These are phyloP conservation scores for Staphylotrichum tortipilum DNA, from an alignment of 495 filamentous ascomycete genomes.

Conservation along the genomic window DNA sequence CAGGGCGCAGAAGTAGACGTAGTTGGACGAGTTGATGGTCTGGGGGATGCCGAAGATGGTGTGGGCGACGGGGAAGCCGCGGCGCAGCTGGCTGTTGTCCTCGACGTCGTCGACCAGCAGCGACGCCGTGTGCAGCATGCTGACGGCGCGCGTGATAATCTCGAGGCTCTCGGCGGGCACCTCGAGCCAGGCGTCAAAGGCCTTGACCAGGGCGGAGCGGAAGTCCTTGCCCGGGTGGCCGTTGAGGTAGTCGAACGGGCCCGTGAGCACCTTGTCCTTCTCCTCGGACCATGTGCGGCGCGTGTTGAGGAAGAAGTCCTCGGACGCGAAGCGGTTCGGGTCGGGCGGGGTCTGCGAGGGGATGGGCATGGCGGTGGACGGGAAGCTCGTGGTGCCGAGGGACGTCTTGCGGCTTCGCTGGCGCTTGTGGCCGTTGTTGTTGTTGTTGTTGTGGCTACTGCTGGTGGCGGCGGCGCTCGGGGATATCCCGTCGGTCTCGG, in stretches of 20 bases:
- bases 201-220: slow-evolving; percentile 71
- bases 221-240: slow-evolving; percentile 88
- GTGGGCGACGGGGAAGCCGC: slow-evolving; percentile 87
- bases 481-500: slow-evolving; percentile 49
- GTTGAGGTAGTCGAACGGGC: slow-evolving; percentile 82
- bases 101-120: slow-evolving; percentile 90
- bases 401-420: slow-evolving; percentile 29
- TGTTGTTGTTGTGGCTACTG: no score
- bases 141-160: slow-evolving; percentile 79
- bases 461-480: slow-evolving; percentile 1
- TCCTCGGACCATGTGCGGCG: slow-evolving; percentile 52
- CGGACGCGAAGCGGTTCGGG: slow-evolving; percentile 38
- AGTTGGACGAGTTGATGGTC: slow-evolving; percentile 96
- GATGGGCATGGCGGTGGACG: slow-evolving; percentile 25
- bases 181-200: slow-evolving; percentile 84
- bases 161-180: slow-evolving; percentile 69
- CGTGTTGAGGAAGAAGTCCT: slow-evolving; percentile 34
- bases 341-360: slow-evolving; percentile 30
- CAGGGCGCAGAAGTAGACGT: slow-evolving; percentile 87
- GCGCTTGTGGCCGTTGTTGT: slow-evolving; percentile 22
- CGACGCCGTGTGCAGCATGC: slow-evolving; percentile 90
- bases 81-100: slow-evolving; percentile 72
- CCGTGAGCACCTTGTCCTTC: slow-evolving; percentile 72
- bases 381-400: slow-evolving; percentile 15
- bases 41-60: slow-evolving; percentile 91